A percentile compares a stretch with the other conserved stretches of the same genome.
Conservation (phyloP, 2,329 filamentous ascomycete genomes). For the Pyrenochaeta sp. region DNA sequence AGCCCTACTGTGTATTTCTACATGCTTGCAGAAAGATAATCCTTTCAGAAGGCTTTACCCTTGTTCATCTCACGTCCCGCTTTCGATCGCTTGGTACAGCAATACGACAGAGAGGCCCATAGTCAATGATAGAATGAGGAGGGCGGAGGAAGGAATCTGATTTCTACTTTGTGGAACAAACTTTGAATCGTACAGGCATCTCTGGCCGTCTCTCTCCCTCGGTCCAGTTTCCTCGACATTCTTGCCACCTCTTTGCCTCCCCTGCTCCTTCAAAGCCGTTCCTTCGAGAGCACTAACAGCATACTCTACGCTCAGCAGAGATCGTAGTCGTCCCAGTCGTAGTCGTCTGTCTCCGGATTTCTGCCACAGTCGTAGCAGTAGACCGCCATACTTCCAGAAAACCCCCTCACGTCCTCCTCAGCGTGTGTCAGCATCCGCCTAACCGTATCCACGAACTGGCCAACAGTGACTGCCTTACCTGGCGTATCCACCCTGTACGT, state of each 20-base stretch:
- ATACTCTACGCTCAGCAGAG: background rate
- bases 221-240: too few species aligned
- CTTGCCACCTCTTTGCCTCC: too few species aligned
- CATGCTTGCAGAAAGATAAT: background rate
- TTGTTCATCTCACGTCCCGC: too few species aligned
- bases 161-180: background rate
- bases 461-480: background rate
- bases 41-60: background rate
- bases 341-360: background rate
- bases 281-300: background rate
- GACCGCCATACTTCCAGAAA: background rate
- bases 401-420: background rate
- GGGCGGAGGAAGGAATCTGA: background rate
- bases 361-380: background rate
- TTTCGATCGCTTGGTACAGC: too few species aligned
- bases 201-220: background rate
- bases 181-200: background rate
- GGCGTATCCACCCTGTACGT: background rate
- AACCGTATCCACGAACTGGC: background rate
- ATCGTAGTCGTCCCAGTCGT: background rate
- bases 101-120: too few species aligned
- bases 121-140: background rate
- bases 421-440: background rate
- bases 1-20: background rate
- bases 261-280: too few species aligned